phyloP scores from a whole-genome alignment of 1,139 yeast genomes.

The Yamadazyma spencermartinsiae region DNA sequence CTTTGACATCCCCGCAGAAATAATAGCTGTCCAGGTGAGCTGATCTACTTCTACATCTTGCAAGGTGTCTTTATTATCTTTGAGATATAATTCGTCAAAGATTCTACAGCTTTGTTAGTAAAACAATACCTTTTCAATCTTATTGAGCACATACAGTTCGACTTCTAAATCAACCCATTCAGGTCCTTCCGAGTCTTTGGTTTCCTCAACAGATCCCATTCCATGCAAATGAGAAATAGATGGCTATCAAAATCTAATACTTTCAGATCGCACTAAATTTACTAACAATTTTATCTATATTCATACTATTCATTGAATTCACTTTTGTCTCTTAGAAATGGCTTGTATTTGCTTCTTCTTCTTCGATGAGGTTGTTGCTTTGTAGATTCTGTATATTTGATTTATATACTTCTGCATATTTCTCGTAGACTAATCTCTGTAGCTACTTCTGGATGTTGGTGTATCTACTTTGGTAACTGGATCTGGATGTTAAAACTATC shows the following conservation, averaged over 20 bases:
- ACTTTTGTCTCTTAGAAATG: no score
- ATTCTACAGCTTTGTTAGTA: slow-evolving; percentile 13
- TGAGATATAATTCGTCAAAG: slow-evolving; percentile 11
- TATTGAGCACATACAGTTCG: slow-evolving; percentile 13
- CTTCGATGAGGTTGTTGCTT: no score
- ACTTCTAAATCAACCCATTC: slow-evolving; percentile 9
- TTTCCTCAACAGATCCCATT: not conserved
- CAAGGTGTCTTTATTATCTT: slow-evolving; percentile 4
- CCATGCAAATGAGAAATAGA: not conserved
- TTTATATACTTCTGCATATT: no score
- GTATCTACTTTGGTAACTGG: slow-evolving; percentile 17
- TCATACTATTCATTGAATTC: no score
- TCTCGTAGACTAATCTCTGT: not conserved
- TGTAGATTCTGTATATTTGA: no score
- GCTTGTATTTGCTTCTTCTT: no score
- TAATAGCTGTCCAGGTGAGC: slow-evolving; percentile 34
- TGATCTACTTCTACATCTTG: slow-evolving; percentile 11
- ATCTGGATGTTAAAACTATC: slow-evolving; percentile 24
- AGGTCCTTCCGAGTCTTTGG: slow-evolving; percentile 1
- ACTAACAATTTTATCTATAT: no score
- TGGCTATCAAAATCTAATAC: not conserved
- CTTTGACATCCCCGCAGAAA: slow-evolving; percentile 25
- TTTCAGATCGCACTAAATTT: no score
- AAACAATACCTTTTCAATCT: not conserved
- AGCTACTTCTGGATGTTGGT: not conserved